These are phyloP conservation scores for Cercophora samala DNA, from an alignment of 495 filamentous ascomycete species.

Conservation along the genomic window DNA sequence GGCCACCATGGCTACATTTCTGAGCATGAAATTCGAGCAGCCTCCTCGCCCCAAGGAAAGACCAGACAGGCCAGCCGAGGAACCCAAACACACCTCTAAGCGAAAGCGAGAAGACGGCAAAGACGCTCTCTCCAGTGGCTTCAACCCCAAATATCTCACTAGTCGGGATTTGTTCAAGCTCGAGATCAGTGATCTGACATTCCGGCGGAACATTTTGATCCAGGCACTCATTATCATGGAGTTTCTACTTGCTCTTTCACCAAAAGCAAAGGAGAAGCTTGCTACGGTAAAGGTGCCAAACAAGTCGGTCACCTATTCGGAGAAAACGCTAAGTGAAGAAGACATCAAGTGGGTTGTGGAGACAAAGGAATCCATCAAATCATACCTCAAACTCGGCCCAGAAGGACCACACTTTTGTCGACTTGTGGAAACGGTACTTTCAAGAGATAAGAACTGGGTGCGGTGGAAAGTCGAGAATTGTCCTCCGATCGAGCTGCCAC, in stretches of 20 bases:
- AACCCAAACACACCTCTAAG: slow-evolving; percentile 62
- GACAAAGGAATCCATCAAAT: slow-evolving; percentile 69
- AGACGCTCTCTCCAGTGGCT: slow-evolving; percentile 64
- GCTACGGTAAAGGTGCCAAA: slow-evolving; percentile 62
- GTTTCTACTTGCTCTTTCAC: slow-evolving; percentile 83
- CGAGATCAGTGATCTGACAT: slow-evolving; percentile 91
- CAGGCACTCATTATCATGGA: slow-evolving; percentile 92
- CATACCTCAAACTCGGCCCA: slow-evolving; percentile 68
- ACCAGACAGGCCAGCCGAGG: slow-evolving; percentile 53
- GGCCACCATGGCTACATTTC: slow-evolving; percentile 75
- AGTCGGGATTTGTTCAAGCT: slow-evolving; percentile 92
- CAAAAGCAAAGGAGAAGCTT: slow-evolving; percentile 75
- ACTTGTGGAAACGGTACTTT: slow-evolving; percentile 92
- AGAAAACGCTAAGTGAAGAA: slow-evolving; percentile 71
- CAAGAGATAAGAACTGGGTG: slow-evolving; percentile 96
- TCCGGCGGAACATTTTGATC: slow-evolving; percentile 87
- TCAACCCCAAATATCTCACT: slow-evolving; percentile 96
- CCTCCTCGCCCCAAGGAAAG: slow-evolving; percentile 30
- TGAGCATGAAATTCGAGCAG: slow-evolving; percentile 69
- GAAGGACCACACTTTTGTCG: slow-evolving; percentile 91
- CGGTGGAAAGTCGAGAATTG: slow-evolving; percentile 96
- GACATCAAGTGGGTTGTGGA: slow-evolving; percentile 78
- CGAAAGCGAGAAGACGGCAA: slow-evolving; percentile 65
- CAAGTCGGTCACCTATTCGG: slow-evolving; percentile 79
- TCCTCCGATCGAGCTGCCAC: slow-evolving; percentile 72